phyloP scores from a whole-genome alignment of 2,329 filamentous ascomycete species.

The Colletotrichum lini region DNA sequence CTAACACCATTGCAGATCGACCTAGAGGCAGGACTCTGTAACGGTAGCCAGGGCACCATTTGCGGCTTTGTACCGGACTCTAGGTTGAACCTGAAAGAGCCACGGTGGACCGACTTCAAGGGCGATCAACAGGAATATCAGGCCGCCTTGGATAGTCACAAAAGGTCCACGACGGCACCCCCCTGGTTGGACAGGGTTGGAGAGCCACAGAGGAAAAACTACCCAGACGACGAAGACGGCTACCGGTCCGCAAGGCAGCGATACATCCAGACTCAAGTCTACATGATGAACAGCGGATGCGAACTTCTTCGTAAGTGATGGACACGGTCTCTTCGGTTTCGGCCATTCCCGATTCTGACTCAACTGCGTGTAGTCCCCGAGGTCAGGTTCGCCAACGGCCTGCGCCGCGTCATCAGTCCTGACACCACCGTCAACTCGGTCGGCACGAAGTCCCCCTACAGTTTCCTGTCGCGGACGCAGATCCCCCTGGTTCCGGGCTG shows the following conservation, averaged over 20 bases:
- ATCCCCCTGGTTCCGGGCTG: slow-evolving; percentile 72
- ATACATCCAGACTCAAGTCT: too few species aligned
- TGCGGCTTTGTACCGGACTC: neutral
- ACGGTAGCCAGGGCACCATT: slow-evolving; percentile 26
- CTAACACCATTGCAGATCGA: neutral
- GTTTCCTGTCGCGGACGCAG: slow-evolving; percentile 69
- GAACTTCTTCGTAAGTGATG: too few species aligned
- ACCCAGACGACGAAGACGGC: too few species aligned
- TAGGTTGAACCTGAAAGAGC: neutral
- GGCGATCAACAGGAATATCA: neutral
- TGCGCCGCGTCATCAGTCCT: slow-evolving; percentile 61
- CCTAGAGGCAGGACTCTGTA: neutral
- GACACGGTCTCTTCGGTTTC: neutral
- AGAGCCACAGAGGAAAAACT: too few species aligned
- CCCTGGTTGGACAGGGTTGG: too few species aligned
- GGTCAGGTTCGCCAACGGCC: slow-evolving; percentile 67
- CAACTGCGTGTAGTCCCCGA: neutral
- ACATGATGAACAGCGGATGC: too few species aligned
- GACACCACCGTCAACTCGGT: slow-evolving; percentile 64
- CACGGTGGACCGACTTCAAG: neutral
- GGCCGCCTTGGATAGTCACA: neutral
- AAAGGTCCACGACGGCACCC: too few species aligned
- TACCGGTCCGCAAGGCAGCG: too few species aligned
- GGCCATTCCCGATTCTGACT: neutral
- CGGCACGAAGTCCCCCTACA: slow-evolving; percentile 61